Evolutionary conservation across 179 eudicot genomes (phyloP).

Genomic region (Sideroxylon spinosum): DNA sequence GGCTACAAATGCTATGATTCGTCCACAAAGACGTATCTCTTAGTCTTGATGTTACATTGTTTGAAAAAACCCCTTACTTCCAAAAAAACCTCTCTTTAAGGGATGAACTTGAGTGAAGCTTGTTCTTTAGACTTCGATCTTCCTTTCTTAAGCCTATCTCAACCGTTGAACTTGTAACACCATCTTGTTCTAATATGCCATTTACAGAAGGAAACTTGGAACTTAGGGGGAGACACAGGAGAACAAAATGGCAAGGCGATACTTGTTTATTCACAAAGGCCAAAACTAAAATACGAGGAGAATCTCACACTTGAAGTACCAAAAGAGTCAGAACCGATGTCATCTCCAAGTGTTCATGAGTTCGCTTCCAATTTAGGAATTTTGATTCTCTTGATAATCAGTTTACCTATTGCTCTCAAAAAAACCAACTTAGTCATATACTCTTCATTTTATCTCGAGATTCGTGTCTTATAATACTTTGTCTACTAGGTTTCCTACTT

Average conservation of each 20-base stretch:
- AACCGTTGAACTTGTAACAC: too few relatives aligned
- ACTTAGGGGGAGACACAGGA: background rate
- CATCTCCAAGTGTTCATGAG: too few relatives aligned
- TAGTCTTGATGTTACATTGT: conserved; percentile 11
- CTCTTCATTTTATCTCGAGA: too few relatives aligned
- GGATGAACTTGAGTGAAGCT: background rate
- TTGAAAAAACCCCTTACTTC: background rate
- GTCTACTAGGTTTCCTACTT: background rate
- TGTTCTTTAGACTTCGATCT: background rate
- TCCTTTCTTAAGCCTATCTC: background rate
- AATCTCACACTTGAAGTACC: background rate
- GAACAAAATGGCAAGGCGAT: background rate
- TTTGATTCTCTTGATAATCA: background rate
- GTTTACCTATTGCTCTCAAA: background rate
- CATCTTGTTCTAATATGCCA: background rate
- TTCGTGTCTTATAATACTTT: background rate
- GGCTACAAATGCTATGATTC: too few relatives aligned
- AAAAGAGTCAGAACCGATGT: background rate
- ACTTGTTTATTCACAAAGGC: background rate
- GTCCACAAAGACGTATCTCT: too few relatives aligned
- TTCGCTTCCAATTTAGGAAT: too few relatives aligned
- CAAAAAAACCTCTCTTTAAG: background rate
- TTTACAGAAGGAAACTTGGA: background rate
- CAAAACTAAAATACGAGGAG: background rate
- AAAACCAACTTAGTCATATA: too few relatives aligned